phyloP scores from a whole-genome alignment of 148 eudicot species.

The Limonium bicolor region DNA sequence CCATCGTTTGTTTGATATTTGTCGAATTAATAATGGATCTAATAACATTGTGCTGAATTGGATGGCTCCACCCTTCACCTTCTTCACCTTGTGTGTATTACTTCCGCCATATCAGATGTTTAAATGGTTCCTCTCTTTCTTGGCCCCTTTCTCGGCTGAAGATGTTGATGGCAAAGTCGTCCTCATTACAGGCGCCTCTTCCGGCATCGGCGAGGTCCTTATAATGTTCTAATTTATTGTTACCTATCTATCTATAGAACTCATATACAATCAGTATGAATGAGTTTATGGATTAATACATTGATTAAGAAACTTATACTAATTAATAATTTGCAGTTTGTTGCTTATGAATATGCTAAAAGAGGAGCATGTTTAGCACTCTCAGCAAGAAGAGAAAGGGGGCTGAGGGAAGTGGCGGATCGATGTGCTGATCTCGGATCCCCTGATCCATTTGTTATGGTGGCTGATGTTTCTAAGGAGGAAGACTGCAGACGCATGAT shows the following conservation, averaged over 20 bases:
- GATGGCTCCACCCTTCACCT: constrained; percentile 26
- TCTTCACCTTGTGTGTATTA: constrained; percentile 17
- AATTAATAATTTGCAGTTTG: constrained; percentile 6
- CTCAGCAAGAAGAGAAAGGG: constrained; percentile 12
- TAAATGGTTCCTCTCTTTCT: constrained; percentile 18
- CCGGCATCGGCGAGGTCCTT: constrained; percentile 74
- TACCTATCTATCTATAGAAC: not conserved
- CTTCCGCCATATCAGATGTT: constrained; percentile 21
- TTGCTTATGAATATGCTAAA: constrained; percentile 22
- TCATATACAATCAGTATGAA: not conserved
- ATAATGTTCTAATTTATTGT: not conserved
- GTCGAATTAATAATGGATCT: constrained; percentile 25
- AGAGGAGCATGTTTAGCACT: constrained; percentile 21
- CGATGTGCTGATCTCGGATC: constrained; percentile 7
- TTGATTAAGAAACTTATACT: too few species aligned
- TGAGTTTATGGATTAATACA: too few species aligned
- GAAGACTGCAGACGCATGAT: constrained; percentile 15
- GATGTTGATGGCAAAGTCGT: constrained; percentile 50
- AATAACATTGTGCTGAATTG: constrained; percentile 23
- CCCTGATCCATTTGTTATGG: constrained; percentile 10
- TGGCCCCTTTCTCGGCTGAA: constrained; percentile 21
- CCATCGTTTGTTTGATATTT: too few species aligned
- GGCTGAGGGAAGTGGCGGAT: constrained; percentile 16
- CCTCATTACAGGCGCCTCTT: constrained; percentile 62
- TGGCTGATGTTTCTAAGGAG: constrained; percentile 15